Percentiles rank a stretch among this genome's conserved stretches.
These are phyloP conservation scores for Biancaea sappan DNA, from an alignment of 306 rosid genomes.

Conservation along the genomic window DNA sequence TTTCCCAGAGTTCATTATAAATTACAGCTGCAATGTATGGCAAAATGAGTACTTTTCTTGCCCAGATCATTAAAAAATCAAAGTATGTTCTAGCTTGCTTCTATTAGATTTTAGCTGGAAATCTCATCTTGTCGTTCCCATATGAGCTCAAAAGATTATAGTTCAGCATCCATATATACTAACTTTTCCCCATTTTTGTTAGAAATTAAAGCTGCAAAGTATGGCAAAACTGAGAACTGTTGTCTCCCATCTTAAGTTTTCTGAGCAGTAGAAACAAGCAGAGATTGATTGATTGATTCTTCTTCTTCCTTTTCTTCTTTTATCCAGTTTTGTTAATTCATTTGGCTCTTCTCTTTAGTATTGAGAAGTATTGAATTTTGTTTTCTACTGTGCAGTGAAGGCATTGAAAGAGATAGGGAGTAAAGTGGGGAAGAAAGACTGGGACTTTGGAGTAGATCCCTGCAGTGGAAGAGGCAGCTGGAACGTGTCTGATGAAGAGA, in stretches of 20 bases:
- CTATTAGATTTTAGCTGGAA: background rate
- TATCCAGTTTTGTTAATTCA: background rate
- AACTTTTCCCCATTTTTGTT: too few relatives aligned
- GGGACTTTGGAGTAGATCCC: conserved; percentile 81
- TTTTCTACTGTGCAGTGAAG: conserved; percentile 55
- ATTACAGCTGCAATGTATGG: too few relatives aligned
- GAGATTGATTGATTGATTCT: conserved; percentile 4
- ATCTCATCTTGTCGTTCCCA: conserved; percentile 21
- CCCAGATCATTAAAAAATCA: background rate
- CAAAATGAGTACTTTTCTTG: too few relatives aligned
- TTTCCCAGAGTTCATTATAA: too few relatives aligned
- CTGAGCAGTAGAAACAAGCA: background rate
- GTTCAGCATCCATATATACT: too few relatives aligned
- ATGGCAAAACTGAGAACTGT: background rate
- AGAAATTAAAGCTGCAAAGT: background rate
- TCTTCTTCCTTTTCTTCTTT: conserved; percentile 5
- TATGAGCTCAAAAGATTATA: conserved; percentile 20
- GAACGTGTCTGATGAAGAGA: conserved; percentile 45
- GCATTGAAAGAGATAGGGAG: conserved; percentile 71
- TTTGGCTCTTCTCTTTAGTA: background rate
- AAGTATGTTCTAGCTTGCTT: background rate
- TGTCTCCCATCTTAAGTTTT: conserved; percentile 2
- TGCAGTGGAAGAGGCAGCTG: conserved; percentile 76
- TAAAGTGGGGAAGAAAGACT: conserved; percentile 80
- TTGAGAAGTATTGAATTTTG: background rate